Evolutionary conservation across 2,329 filamentous ascomycete genomes (phyloP).

Genomic region (Botrytis tulipae): DNA sequence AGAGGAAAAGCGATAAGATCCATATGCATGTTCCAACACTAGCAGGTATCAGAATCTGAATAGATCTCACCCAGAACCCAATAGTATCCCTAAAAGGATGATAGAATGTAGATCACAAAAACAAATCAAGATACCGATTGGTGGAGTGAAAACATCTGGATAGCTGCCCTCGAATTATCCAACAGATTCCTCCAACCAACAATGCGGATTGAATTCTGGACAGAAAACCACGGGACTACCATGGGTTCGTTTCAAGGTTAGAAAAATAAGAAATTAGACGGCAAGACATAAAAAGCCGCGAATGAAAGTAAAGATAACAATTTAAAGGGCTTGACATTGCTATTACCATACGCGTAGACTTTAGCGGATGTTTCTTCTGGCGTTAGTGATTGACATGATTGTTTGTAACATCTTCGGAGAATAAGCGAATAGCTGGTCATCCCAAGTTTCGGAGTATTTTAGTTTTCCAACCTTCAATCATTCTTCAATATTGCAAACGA

Average conservation of each 20-base stretch:
- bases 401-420: background rate
- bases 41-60: background rate
- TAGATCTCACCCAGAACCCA: background rate
- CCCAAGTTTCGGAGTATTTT: background rate
- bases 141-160: background rate
- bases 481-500: background rate
- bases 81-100: background rate
- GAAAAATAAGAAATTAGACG: background rate
- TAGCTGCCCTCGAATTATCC: background rate
- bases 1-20: background rate
- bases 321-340: no score
- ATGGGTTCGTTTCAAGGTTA: background rate
- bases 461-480: background rate
- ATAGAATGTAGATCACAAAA: background rate
- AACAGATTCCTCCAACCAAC: constrained; percentile 6
- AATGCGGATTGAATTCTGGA: background rate
- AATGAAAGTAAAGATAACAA: background rate
- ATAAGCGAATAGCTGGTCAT: background rate
- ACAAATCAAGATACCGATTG: background rate
- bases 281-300: background rate
- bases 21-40: background rate
- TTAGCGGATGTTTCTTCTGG: background rate
- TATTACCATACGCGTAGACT: background rate
- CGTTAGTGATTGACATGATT: background rate
- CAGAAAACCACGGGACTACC: background rate